These are phyloP conservation scores for Xylaria scruposa DNA, from an alignment of 495 filamentous ascomycete genomes.

Conservation along the genomic window DNA sequence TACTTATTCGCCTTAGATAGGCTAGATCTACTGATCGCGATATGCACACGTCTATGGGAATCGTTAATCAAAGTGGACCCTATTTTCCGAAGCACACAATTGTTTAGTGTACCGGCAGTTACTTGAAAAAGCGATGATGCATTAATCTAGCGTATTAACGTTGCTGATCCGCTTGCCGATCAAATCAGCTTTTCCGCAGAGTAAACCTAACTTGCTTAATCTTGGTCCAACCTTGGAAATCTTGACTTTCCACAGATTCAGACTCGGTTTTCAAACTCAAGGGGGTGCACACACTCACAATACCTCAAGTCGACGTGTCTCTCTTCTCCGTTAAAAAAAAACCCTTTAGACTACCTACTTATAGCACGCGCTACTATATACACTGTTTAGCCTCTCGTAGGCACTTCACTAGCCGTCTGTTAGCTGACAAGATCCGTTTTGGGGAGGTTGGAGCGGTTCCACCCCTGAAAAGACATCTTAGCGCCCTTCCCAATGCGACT, in stretches of 20 bases:
- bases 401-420: background rate
- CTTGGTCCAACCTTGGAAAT: slow-evolving; percentile 19
- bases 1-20: background rate
- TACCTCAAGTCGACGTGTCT: background rate
- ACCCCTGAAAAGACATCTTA: slow-evolving; percentile 12
- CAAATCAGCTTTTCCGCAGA: slow-evolving; percentile 1
- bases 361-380: background rate
- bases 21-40: background rate
- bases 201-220: background rate
- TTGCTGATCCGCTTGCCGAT: slow-evolving; percentile 4
- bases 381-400: background rate
- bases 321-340: background rate
- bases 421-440: slow-evolving; percentile 1
- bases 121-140: background rate
- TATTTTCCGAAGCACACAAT: background rate
- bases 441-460: background rate
- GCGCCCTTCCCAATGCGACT: slow-evolving; percentile 17
- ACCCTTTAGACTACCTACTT: background rate
- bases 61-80: background rate
- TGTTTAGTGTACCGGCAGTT: background rate
- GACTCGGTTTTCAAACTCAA: background rate
- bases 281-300: background rate
- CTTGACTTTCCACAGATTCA: background rate
- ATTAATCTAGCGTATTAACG: background rate
- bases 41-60: background rate